These are phyloP conservation scores for Hirsutella minnesotensis DNA, from an alignment of 2,329 filamentous ascomycete species.

Conservation along the genomic window DNA sequence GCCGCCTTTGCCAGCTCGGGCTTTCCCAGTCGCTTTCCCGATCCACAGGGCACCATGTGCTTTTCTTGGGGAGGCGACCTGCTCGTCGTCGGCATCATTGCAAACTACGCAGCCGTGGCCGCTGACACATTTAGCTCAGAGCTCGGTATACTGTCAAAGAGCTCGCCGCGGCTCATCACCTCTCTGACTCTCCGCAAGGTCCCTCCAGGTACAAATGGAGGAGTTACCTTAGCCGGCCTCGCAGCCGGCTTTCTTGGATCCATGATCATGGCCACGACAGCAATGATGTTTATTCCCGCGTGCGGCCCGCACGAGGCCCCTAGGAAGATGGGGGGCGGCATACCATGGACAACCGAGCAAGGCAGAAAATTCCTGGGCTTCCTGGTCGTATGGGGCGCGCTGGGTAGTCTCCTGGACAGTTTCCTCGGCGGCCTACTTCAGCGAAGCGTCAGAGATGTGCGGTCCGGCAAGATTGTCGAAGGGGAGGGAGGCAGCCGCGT, in stretches of 20 bases:
- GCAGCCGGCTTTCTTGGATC: slow-evolving; percentile 64
- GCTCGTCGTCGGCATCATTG: slow-evolving; percentile 53
- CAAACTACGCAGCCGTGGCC: slow-evolving; percentile 82
- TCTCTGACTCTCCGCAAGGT: slow-evolving; percentile 65
- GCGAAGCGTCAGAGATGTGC: slow-evolving; percentile 72
- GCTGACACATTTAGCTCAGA: slow-evolving; percentile 94
- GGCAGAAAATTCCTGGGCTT: slow-evolving; percentile 37
- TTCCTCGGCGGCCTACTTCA: slow-evolving; percentile 77
- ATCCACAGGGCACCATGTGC: slow-evolving; percentile 34
- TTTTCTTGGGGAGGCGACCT: slow-evolving; percentile 51
- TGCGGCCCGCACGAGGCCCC: slow-evolving; percentile 36
- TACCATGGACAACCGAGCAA: slow-evolving; percentile 35
- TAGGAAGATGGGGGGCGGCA: slow-evolving; percentile 26
- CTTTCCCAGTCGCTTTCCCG: slow-evolving; percentile 13
- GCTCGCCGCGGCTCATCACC: slow-evolving; percentile 73
- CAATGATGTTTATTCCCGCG: slow-evolving; percentile 57
- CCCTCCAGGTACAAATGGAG: slow-evolving; percentile 86
- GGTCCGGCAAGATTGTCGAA: slow-evolving; percentile 80
- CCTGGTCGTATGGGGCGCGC: slow-evolving; percentile 59
- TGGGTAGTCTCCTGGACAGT: slow-evolving; percentile 80
- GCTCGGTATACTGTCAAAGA: slow-evolving; percentile 75
- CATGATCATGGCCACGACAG: slow-evolving; percentile 53
- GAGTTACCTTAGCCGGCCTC: slow-evolving; percentile 67
- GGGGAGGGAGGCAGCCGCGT: slow-evolving; percentile 61
- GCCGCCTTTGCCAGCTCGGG: slow-evolving; percentile 23